phyloP scores from a whole-genome alignment of 768 basidiomycete species.

The Rhizopogon roseolus region DNA sequence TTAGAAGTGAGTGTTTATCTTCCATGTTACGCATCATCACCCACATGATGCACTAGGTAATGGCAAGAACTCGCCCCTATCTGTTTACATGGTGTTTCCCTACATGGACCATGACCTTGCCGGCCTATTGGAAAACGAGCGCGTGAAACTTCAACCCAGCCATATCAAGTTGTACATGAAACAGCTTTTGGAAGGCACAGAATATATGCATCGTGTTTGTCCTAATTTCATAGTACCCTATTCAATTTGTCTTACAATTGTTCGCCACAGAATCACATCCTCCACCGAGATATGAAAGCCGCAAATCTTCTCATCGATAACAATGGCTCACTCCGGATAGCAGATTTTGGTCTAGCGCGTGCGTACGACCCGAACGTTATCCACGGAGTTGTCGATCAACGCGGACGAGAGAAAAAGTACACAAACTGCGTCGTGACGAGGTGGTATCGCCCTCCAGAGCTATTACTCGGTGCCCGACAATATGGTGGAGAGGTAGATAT shows the following conservation, averaged over 20 bases:
- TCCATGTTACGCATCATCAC: background rate
- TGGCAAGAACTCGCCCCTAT: conserved; percentile 60
- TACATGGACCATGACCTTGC: conserved; percentile 99
- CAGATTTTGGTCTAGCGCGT: conserved; percentile 95
- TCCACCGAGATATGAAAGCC: conserved; percentile 99
- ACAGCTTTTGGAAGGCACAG: conserved; percentile 93
- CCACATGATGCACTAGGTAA: conserved; percentile 38
- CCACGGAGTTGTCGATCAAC: conserved; percentile 32
- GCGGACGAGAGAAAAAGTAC: conserved; percentile 64
- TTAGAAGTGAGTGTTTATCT: conserved; percentile 51
- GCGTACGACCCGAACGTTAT: conserved; percentile 57
- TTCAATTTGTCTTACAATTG: conserved; percentile 4
- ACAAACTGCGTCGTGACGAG: conserved; percentile 95
- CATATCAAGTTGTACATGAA: conserved; percentile 96
- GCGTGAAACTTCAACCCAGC: conserved; percentile 75
- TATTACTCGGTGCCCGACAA: conserved; percentile 81
- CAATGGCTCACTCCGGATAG: conserved; percentile 77
- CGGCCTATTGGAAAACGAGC: conserved; percentile 87
- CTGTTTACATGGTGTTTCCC: conserved; percentile 98
- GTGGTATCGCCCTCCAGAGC: conserved; percentile 93
- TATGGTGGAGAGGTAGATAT: conserved; percentile 96
- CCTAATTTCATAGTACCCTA: background rate
- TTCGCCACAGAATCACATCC: conserved; percentile 75
- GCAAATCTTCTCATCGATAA: conserved; percentile 95
- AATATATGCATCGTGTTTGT: conserved; percentile 90